phyloP scores from a whole-genome alignment of 192 early-diverging fungal genomes.

The Thamnidium elegans region DNA sequence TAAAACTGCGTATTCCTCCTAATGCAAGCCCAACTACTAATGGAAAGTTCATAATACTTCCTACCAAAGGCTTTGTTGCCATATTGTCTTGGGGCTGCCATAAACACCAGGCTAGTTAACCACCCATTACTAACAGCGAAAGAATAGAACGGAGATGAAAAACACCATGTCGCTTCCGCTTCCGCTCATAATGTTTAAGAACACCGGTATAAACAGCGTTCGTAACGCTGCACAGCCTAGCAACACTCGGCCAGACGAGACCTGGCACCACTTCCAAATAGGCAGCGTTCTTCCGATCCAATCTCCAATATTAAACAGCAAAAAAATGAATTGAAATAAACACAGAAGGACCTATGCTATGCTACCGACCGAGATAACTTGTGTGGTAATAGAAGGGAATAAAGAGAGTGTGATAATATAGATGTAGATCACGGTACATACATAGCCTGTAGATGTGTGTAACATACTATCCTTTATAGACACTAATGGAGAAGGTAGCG shows the following conservation, averaged over 20 bases:
- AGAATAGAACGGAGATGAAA: constrained; percentile 51
- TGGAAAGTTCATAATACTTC: constrained; percentile 64
- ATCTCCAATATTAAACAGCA: constrained; percentile 71
- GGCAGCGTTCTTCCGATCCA: constrained; percentile 61
- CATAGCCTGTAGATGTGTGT: constrained; percentile 31
- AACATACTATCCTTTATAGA: constrained; percentile 1
- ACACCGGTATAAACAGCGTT: constrained; percentile 58
- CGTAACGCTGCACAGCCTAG: constrained; percentile 44
- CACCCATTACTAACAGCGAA: constrained; percentile 69
- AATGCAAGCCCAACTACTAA: constrained; percentile 65
- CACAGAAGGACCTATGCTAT: constrained; percentile 44
- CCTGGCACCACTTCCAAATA: constrained; percentile 44
- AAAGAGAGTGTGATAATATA: constrained; percentile 68
- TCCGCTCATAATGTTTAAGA: constrained; percentile 46
- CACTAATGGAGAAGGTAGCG: too few relatives aligned
- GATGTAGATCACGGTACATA: constrained; percentile 50
- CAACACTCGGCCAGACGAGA: constrained; percentile 43
- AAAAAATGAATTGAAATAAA: constrained; percentile 71
- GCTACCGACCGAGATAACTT: constrained; percentile 53
- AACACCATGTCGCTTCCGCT: constrained; percentile 44
- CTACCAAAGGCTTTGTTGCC: constrained; percentile 48
- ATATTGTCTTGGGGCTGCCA: constrained; percentile 44
- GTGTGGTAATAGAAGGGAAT: constrained; percentile 72
- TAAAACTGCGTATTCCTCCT: constrained; percentile 59
- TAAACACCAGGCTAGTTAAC: constrained; percentile 60